Conservation (phyloP, 2,329 filamentous ascomycete genomes). For the Aureobasidium mangrovei region DNA sequence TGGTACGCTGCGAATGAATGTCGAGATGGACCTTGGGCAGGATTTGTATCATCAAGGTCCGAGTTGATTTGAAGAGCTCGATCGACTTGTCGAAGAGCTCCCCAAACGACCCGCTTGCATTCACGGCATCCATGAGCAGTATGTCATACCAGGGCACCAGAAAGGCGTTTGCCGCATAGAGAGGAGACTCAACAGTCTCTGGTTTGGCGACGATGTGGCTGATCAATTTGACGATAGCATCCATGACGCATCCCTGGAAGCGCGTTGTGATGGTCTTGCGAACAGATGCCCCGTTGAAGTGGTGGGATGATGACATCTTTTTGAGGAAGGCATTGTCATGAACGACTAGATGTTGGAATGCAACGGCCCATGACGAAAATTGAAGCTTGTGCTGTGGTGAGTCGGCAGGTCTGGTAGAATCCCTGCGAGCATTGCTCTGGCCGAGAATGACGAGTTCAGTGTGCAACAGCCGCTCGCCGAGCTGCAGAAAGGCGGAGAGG, state of each 20-base stretch:
- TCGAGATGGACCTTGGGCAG: not conserved
- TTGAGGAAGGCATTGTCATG: not conserved
- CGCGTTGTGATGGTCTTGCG: not conserved
- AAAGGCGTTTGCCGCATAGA: not conserved
- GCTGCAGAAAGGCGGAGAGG: not conserved
- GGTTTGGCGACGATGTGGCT: not conserved
- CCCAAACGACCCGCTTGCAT: not conserved
- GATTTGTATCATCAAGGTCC: not conserved
- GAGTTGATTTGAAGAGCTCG: not conserved
- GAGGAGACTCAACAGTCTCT: not conserved
- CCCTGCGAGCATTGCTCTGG: constrained; percentile 4
- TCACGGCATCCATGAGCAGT: not conserved
- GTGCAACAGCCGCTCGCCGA: constrained; percentile 1
- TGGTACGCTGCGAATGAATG: not conserved
- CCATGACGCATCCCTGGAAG: not conserved
- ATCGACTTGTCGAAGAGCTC: not conserved
- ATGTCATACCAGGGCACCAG: not conserved
- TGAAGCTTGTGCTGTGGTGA: not conserved
- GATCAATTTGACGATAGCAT: not conserved
- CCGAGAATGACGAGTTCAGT: not conserved
- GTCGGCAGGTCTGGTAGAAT: not conserved
- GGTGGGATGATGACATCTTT: not conserved
- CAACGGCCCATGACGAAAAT: not conserved
- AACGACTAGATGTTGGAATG: not conserved
- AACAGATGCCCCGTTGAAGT: not conserved